Conservation (phyloP, 176 grass and related monocot genomes). For the Triticum turgidum region DNA sequence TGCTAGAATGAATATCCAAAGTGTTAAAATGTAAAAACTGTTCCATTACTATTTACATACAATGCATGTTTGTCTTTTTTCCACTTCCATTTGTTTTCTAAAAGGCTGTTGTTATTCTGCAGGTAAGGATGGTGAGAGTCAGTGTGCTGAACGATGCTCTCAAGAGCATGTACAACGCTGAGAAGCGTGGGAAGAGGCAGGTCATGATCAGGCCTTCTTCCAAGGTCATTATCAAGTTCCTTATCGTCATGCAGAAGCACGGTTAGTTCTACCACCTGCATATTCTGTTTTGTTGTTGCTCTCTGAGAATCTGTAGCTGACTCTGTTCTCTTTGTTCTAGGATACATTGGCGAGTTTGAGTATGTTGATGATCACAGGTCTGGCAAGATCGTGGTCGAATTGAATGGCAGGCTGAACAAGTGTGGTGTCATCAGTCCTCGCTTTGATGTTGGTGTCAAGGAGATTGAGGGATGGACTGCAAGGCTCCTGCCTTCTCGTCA, state of each 20-base stretch:
- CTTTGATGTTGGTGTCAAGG: constrained; percentile 73
- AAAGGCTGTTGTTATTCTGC: background rate
- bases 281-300: background rate
- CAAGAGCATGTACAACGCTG: constrained; percentile 88
- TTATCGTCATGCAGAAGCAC: constrained; percentile 78
- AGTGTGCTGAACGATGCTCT: constrained; percentile 79
- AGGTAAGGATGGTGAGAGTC: constrained; percentile 73
- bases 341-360: constrained; percentile 72
- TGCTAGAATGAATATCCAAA: background rate
- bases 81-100: background rate
- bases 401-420: constrained; percentile 72
- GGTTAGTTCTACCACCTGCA: constrained; percentile 32
- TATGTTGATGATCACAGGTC: constrained; percentile 62
- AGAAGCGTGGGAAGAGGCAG: constrained; percentile 74
- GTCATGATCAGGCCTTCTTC: constrained; percentile 77
- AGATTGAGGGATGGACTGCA: constrained; percentile 62
- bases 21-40: background rate
- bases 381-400: constrained; percentile 59
- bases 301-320: background rate
- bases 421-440: constrained; percentile 72
- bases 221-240: constrained; percentile 80
- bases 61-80: background rate
- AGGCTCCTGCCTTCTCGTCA: constrained; percentile 63
- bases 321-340: background rate
- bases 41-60: background rate